These are phyloP conservation scores for Cyberlindnera amylophila DNA, from an alignment of 805 yeast genomes.

Conservation along the genomic window DNA sequence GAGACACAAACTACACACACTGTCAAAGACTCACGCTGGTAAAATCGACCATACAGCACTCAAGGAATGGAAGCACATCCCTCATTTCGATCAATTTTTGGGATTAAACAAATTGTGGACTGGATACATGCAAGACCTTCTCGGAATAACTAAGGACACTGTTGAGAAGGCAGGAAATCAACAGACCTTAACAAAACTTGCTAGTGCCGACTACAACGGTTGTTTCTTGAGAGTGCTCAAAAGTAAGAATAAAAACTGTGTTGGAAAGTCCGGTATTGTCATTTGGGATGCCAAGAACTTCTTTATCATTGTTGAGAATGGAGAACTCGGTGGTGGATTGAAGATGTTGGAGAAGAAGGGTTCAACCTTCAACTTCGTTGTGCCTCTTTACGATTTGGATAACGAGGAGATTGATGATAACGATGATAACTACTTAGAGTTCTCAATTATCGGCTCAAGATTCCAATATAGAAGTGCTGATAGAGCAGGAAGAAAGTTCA, in stretches of 20 bases:
- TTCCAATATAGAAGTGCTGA: constrained; percentile 73
- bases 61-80: constrained; percentile 26
- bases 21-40: constrained; percentile 1
- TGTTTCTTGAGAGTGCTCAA: constrained; percentile 56
- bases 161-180: constrained; percentile 24
- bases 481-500: constrained; percentile 80
- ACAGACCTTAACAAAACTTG: constrained; percentile 48
- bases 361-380: constrained; percentile 52
- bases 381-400: constrained; percentile 29
- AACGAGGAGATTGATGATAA: constrained; percentile 22
- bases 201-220: constrained; percentile 82
- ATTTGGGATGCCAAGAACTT: constrained; percentile 79
- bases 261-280: constrained; percentile 71
- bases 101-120: constrained; percentile 69
- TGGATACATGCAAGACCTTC: constrained; percentile 56
- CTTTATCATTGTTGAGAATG: constrained; percentile 54
- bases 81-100: constrained; percentile 46
- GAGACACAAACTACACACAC: constrained; percentile 23
- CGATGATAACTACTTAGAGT: constrained; percentile 42
- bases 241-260: constrained; percentile 50
- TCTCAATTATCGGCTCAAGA: constrained; percentile 75
- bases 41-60: constrained; percentile 19
- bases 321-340: constrained; percentile 53
- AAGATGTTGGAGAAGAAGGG: constrained; percentile 66
- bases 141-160: constrained; percentile 33